These are phyloP conservation scores for Gracilaria domingensis DNA, from an alignment of 23 red algal species.

Conservation along the genomic window DNA sequence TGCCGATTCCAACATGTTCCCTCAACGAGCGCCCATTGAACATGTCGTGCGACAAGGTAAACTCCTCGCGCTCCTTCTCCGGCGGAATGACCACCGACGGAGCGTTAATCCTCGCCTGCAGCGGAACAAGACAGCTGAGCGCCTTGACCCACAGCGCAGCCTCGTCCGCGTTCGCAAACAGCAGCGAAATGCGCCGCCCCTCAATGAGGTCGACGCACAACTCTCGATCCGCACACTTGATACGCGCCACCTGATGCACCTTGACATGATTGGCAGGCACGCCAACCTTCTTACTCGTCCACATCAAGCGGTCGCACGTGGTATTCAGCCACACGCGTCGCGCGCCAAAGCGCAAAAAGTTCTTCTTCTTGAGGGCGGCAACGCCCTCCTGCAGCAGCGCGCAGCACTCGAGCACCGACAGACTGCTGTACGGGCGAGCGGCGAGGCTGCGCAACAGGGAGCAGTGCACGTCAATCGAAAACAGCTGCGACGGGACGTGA, in stretches of 20 bases:
- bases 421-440: background rate
- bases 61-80: conserved; percentile 76
- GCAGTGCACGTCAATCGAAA: conserved; percentile 36
- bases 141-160: conserved; percentile 72
- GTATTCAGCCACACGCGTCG: conserved; percentile 71
- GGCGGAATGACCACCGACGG: conserved; percentile 46
- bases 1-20: conserved; percentile 31
- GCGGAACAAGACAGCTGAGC: conserved; percentile 66
- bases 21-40: conserved; percentile 49
- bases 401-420: conserved; percentile 77
- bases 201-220: conserved; percentile 53
- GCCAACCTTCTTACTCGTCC: conserved; percentile 78
- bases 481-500: conserved; percentile 32
- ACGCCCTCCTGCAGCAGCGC: conserved; percentile 67
- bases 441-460: conserved; percentile 30
- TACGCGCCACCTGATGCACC: conserved; percentile 44
- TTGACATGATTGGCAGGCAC: conserved; percentile 54
- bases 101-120: conserved; percentile 59
- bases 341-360: conserved; percentile 62
- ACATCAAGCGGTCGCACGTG: conserved; percentile 47
- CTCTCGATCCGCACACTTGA: conserved; percentile 67
- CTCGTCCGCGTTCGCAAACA: conserved; percentile 67
- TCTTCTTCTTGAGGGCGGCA: conserved; percentile 71
- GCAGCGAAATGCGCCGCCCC: conserved; percentile 67
- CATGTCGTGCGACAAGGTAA: conserved; percentile 61